Conservation (phyloP, 768 basidiomycete species). For the Rhodotorula graminis region DNA sequence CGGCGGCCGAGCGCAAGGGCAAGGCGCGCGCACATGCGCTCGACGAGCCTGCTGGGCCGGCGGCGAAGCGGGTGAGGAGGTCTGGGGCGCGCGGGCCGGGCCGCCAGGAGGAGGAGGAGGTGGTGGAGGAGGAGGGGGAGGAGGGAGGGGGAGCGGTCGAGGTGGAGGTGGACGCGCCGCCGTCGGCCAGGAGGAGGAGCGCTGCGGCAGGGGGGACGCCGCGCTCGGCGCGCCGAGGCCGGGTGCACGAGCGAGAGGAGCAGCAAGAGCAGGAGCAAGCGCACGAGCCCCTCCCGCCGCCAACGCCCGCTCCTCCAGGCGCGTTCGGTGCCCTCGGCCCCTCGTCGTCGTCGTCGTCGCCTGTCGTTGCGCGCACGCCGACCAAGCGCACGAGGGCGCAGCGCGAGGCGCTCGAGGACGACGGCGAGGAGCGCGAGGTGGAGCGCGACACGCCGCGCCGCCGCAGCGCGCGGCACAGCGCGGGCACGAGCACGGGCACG, state of each 20-base stretch:
- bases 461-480: neutral
- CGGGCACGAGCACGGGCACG: neutral
- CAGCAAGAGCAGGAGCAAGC: neutral
- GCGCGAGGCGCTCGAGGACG: neutral
- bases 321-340: constrained; percentile 1
- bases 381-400: neutral
- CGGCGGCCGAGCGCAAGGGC: constrained; percentile 40
- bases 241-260: neutral
- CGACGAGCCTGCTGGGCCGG: too few relatives aligned
- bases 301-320: constrained; percentile 35
- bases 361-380: too few relatives aligned
- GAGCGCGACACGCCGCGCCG: neutral
- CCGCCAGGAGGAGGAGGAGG: too few relatives aligned
- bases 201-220: too few relatives aligned
- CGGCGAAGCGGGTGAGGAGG: neutral
- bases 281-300: neutral
- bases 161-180: neutral
- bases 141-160: constrained; percentile 1
- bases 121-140: neutral
- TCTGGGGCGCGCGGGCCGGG: too few relatives aligned
- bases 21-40: neutral
- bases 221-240: too few relatives aligned
- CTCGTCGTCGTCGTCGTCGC: too few relatives aligned
- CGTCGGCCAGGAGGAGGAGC: too few relatives aligned
- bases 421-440: neutral